Evolutionary conservation across 2,329 filamentous ascomycete species (phyloP).

Genomic region (Eutypella sp.): DNA sequence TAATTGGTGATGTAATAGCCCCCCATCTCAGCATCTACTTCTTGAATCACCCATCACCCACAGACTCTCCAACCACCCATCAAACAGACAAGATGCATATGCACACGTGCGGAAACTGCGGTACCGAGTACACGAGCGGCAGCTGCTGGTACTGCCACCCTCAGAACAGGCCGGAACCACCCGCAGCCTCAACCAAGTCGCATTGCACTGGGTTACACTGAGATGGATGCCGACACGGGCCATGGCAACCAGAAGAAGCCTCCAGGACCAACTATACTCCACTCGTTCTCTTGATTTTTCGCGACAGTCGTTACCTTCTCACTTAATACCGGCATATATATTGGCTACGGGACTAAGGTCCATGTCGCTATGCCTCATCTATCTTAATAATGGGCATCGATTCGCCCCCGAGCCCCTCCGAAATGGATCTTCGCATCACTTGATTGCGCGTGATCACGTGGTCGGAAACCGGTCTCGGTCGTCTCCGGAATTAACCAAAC

Average conservation of each 20-base stretch:
- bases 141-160: constrained; percentile 34
- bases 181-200: background rate
- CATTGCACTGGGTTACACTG: background rate
- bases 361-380: too few species aligned
- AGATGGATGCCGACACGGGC: background rate
- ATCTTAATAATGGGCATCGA: too few species aligned
- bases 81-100: constrained; percentile 22
- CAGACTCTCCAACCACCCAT: constrained; percentile 3
- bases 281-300: background rate
- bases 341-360: too few species aligned
- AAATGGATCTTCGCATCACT: too few species aligned
- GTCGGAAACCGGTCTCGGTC: too few species aligned
- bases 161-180: constrained; percentile 21
- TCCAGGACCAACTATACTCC: background rate
- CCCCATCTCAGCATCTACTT: background rate
- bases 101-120: constrained; percentile 30
- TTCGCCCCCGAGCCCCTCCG: too few species aligned
- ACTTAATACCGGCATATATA: too few species aligned
- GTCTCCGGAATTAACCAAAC: background rate
- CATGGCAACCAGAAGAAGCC: background rate
- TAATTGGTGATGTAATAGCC: background rate
- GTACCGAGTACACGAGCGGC: constrained; percentile 29
- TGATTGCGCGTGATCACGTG: too few species aligned
- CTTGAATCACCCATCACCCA: background rate
- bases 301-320: too few species aligned